Evolutionary conservation across 495 filamentous ascomycete species (phyloP), one percentile per base, ranked within the genome.

Genomic region (Aspergillus baeticus): DNA sequence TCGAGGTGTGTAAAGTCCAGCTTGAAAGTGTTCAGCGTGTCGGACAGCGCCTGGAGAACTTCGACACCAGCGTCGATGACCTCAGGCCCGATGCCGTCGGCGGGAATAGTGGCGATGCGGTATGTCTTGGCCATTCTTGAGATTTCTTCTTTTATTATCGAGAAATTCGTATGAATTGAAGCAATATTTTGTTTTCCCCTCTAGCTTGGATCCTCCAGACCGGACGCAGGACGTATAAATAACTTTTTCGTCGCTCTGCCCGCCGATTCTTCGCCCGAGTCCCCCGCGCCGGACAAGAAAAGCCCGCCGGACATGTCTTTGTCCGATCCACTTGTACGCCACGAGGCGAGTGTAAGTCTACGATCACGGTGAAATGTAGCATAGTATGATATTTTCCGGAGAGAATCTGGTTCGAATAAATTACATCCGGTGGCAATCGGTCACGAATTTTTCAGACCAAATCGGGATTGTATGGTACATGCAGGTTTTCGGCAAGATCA

Each of bases 11-110:
- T 70, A 62, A 83, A 81, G 13, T 77, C 60, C 6, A 83, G 63
- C 42, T 72, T 65, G 66, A 82, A 81, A 0, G 77, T 75, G 35
- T 71, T 56, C 5, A 80, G 67, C 11, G 67, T 71, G n/a, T 69
- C 64, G 4, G 72, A 68, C 36, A 83, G 60, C 13, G 72, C 68
- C 41, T 78, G 56, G 20, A 83, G 64, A n/a, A 76, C 78, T 10
- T 60, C 57, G 42, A 77, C 75, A 6, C 76, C 78, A 13, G 77
- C 80, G 34, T 67, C 51, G 53, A 81, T 76, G 18, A 83, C 79
- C 58, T 83, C 80, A n/a, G 73, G 71, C 2, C 80, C 79, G 54
- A 83, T 83, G 23, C 80, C 80, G 67, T 83, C 80, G 8, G 70
- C 80, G 7, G 80, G 80, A 35, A 83, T 81, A 2, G 72, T 68